A percentile compares a stretch with the other conserved stretches of the same genome.
Evolutionary conservation across 2,329 filamentous ascomycete species (phyloP).

Genomic region (Sporothrix brasiliensis): DNA sequence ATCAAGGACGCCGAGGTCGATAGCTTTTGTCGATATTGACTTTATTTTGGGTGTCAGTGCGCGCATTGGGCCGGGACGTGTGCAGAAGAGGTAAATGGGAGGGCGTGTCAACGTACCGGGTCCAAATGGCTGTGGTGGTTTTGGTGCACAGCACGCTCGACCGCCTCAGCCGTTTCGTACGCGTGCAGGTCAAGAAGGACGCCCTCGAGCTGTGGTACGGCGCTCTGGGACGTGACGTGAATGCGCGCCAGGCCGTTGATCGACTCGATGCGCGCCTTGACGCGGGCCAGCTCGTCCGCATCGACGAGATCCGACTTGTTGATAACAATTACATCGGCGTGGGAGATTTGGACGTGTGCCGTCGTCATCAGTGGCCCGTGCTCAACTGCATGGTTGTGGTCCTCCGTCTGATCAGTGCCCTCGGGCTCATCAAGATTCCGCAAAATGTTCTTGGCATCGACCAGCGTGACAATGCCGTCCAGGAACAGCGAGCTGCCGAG

Average conservation of each 20-base stretch:
- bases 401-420: slow-evolving; percentile 56
- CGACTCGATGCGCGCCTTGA: slow-evolving; percentile 71
- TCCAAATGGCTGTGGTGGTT: slow-evolving; percentile 79
- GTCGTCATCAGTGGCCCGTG: slow-evolving; percentile 78
- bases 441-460: slow-evolving; percentile 92
- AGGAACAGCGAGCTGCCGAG: slow-evolving; percentile 94
- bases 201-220: slow-evolving; percentile 80
- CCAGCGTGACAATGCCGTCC: slow-evolving; percentile 92
- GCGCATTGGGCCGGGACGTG: no score
- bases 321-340: slow-evolving; percentile 91
- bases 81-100: background rate
- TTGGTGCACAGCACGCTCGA: slow-evolving; percentile 73
- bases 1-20: slow-evolving; percentile 65
- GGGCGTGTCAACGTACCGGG: slow-evolving; percentile 55
- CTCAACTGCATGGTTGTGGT: slow-evolving; percentile 52
- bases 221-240: slow-evolving; percentile 77
- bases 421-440: slow-evolving; percentile 75
- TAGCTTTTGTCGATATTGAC: slow-evolving; percentile 81
- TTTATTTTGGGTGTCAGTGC: slow-evolving; percentile 42
- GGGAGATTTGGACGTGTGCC: slow-evolving; percentile 93
- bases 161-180: slow-evolving; percentile 77
- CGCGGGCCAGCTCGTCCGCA: slow-evolving; percentile 65
- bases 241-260: slow-evolving; percentile 91
- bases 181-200: slow-evolving; percentile 88
- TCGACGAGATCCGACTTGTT: slow-evolving; percentile 91